Percentiles rank a stretch among this genome's conserved stretches.
Conservation (phyloP, 2,329 filamentous ascomycete genomes). For the Huntiella bhutanensis region DNA sequence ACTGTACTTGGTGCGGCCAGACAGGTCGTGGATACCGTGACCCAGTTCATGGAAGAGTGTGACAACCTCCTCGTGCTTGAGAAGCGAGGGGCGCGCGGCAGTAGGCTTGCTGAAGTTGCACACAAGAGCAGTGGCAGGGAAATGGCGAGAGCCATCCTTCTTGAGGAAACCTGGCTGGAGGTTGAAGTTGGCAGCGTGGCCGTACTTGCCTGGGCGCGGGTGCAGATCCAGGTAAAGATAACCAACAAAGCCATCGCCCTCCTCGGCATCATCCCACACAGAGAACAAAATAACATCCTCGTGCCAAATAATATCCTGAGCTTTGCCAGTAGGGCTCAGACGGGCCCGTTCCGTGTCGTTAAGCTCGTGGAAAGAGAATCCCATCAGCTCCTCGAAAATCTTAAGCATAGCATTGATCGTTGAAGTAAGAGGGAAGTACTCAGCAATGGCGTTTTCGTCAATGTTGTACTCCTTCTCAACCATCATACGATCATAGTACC, state of each 20-base stretch:
- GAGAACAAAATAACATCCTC: constrained; percentile 67
- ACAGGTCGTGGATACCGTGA: constrained; percentile 51
- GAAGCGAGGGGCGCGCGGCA: constrained; percentile 52
- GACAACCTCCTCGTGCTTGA: constrained; percentile 69
- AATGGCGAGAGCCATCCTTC: constrained; percentile 49
- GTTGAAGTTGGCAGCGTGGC: constrained; percentile 72
- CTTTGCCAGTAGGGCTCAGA: constrained; percentile 47
- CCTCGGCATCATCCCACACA: constrained; percentile 59
- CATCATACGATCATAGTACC: constrained; percentile 64
- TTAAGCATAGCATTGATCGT: constrained; percentile 62
- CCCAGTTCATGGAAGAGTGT: constrained; percentile 66
- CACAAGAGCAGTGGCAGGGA: constrained; percentile 61
- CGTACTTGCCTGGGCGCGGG: constrained; percentile 65
- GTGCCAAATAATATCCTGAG: constrained; percentile 61
- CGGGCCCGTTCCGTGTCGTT: constrained; percentile 43
- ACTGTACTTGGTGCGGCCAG: constrained; percentile 41
- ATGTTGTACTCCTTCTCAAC: constrained; percentile 64
- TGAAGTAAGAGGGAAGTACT: constrained; percentile 63
- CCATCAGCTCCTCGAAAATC: constrained; percentile 71
- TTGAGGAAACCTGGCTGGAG: constrained; percentile 52
- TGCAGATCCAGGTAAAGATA: constrained; percentile 72
- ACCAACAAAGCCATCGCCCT: constrained; percentile 55
- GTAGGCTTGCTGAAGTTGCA: constrained; percentile 77
- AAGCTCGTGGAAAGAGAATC: constrained; percentile 59
- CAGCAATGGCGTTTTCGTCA: constrained; percentile 60